Evolutionary conservation across 805 yeast genomes (phyloP).

Genomic region (Nakazawaea ishiwadae): DNA sequence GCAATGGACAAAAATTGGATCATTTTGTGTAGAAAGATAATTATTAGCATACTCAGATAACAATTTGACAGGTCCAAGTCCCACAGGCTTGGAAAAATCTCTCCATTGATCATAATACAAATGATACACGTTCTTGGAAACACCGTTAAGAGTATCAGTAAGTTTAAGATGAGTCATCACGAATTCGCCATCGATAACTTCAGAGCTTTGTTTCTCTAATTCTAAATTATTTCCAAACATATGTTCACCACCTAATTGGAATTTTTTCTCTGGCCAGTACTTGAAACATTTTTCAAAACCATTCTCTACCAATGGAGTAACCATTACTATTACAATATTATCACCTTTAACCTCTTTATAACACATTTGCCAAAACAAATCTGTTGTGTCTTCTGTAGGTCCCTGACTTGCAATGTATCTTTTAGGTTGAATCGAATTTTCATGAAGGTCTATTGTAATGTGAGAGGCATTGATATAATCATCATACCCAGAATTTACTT

Average conservation of each 20-base stretch:
- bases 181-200: neutral
- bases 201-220: constrained; percentile 1
- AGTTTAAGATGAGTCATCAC: neutral
- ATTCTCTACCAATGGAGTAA: constrained; percentile 56
- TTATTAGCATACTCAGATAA: constrained; percentile 17
- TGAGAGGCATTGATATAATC: constrained; percentile 36
- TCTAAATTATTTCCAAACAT: constrained; percentile 3
- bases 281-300: constrained; percentile 34
- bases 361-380: constrained; percentile 43
- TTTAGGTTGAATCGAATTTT: constrained; percentile 11
- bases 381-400: constrained; percentile 35
- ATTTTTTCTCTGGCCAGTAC: constrained; percentile 30
- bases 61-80: constrained; percentile 26
- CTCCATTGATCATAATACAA: constrained; percentile 40
- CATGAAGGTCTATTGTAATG: constrained; percentile 18
- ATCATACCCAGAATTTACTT: constrained; percentile 20
- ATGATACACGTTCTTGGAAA: constrained; percentile 30
- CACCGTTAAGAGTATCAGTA: neutral
- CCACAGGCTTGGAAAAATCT: constrained; percentile 36
- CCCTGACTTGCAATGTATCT: constrained; percentile 74
- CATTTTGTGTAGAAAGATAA: neutral
- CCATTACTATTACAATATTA: constrained; percentile 57
- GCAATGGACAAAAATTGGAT: constrained; percentile 30
- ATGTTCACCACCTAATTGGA: constrained; percentile 14
- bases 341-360: constrained; percentile 19